A percentile compares a stretch with the other conserved stretches of the same genome.
Conservation (phyloP, 1,139 yeast species). For the Yamadazyma diospyri region DNA sequence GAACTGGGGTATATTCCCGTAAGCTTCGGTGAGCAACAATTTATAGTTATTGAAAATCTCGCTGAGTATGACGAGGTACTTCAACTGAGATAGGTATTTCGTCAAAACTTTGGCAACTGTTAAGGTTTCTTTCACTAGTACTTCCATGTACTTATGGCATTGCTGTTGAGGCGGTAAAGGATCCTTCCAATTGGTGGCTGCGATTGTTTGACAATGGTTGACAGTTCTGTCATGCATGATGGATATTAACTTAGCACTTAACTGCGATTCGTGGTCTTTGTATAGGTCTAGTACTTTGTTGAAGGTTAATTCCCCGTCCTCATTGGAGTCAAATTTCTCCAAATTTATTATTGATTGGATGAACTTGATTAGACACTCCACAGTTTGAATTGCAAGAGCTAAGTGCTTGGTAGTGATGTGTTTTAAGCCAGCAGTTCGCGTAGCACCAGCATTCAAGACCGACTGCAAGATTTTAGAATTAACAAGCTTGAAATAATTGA, state of each 20-base stretch:
- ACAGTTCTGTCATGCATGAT: constrained; percentile 67
- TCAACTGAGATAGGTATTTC: constrained; percentile 53
- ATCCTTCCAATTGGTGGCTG: constrained; percentile 49
- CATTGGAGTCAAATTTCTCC: constrained; percentile 4
- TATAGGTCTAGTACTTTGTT: constrained; percentile 31
- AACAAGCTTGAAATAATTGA: constrained; percentile 50
- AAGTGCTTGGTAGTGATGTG: constrained; percentile 75
- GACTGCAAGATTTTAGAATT: constrained; percentile 60
- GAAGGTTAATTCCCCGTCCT: constrained; percentile 38
- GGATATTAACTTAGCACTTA: constrained; percentile 62
- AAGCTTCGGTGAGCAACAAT: constrained; percentile 52
- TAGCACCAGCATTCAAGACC: constrained; percentile 75
- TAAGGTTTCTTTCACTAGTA: constrained; percentile 61
- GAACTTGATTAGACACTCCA: constrained; percentile 38
- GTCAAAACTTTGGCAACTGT: constrained; percentile 60
- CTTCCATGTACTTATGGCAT: constrained; percentile 63
- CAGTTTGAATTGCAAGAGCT: constrained; percentile 62
- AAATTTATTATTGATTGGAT: constrained; percentile 6
- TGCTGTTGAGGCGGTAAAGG: constrained; percentile 39
- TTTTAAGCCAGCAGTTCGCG: constrained; percentile 67
- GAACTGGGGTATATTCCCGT: constrained; percentile 47
- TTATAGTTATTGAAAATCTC: constrained; percentile 62
- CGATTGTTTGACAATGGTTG: constrained; percentile 45
- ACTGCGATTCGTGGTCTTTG: constrained; percentile 61
- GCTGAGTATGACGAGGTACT: constrained; percentile 48